phyloP scores from a whole-genome alignment of 208 protist genomes.

The Leishmania lainsoni region DNA sequence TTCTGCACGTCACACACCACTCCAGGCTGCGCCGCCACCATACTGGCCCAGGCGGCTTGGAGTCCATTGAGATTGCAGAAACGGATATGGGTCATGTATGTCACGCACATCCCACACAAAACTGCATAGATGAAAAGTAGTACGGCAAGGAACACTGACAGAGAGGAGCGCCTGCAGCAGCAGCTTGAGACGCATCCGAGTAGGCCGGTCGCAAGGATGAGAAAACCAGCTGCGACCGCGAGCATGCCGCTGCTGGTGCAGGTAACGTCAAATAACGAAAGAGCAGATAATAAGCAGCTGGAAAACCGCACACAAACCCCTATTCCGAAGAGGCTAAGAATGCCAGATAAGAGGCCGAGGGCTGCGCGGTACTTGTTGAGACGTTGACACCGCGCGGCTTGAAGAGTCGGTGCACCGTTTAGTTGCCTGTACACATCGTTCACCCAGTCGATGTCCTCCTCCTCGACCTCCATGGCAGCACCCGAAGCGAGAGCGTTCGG shows the following conservation, averaged over 20 bases:
- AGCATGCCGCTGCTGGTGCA: background rate
- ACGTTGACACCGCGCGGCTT: constrained; percentile 12
- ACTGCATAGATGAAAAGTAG: constrained; percentile 24
- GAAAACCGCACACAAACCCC: constrained; percentile 13
- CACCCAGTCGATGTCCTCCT: constrained; percentile 49
- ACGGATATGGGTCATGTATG: constrained; percentile 3
- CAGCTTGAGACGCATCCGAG: constrained; percentile 16
- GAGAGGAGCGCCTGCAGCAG: constrained; percentile 3
- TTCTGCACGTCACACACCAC: constrained; percentile 45
- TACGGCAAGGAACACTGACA: constrained; percentile 7
- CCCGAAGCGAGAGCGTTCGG: background rate
- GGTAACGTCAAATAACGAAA: background rate
- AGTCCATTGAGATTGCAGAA: constrained; percentile 12
- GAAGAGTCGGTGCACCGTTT: constrained; percentile 19
- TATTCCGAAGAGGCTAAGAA: constrained; percentile 13
- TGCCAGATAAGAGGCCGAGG: constrained; percentile 4
- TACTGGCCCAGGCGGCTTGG: constrained; percentile 21
- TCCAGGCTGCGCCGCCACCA: constrained; percentile 21
- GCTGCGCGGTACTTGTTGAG: constrained; percentile 23
- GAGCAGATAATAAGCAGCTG: constrained; percentile 11
- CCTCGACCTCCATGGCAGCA: constrained; percentile 22
- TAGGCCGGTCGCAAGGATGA: constrained; percentile 18
- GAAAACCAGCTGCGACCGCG: constrained; percentile 5
- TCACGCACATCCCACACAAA: constrained; percentile 19
- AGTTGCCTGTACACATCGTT: constrained; percentile 42